Base-by-base conservation (phyloP, 352 stramenopile genomes). In the Achlya hypogyna region DNA sequence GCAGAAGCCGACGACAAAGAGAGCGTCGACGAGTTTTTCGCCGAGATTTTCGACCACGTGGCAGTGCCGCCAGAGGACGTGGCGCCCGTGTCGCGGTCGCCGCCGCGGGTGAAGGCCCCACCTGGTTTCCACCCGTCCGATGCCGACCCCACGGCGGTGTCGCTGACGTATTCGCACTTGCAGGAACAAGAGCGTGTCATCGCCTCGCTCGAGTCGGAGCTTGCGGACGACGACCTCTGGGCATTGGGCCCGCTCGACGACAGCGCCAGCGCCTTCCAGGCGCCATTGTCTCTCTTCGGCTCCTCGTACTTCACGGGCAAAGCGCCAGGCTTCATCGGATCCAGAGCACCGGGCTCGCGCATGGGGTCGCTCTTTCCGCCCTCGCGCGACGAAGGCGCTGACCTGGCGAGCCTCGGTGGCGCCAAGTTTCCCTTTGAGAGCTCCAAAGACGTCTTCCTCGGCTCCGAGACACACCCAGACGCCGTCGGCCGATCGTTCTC, bases 281-380 rank as follows among this genome's bases (percentile, higher is more conserved):
- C 54, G 14, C 54, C 54, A 16, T 28, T 52, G 8, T 35, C 38
- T 4, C 54, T 52, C 53, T 62, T 62, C 29, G 53, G 53, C 10
- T 52, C 54, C 22, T 51, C 54, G 32, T 64, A 64, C 35, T 64
- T 64, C 16, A 51, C 54, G 23, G 54, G 54, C 54, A 45, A 52
- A 35, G 22, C 23, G 2, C 34, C 32, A n/a, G 54, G 54, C 35
- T 52, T 51, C 35, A 64, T 64, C 22, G 54, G 54, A 3, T 64
- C 54, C 8, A 35, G 35, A 32, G 38, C 38, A 18, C 54, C 31
- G 23, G 20, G 10, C 10, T 52, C n/a, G 20, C 23, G 27, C 47
- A 16, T 59, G 51, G 16, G 10, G 20, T 62, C 20, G 34, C 53
- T 29, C 34, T 62, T 28, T 29, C 9, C n/a, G n/a, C 51, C 1